Percentiles rank a stretch among this genome's conserved stretches.
Evolutionary conservation across 345 rosid species (phyloP).

Genomic region (Leavenworthia alabamica): DNA sequence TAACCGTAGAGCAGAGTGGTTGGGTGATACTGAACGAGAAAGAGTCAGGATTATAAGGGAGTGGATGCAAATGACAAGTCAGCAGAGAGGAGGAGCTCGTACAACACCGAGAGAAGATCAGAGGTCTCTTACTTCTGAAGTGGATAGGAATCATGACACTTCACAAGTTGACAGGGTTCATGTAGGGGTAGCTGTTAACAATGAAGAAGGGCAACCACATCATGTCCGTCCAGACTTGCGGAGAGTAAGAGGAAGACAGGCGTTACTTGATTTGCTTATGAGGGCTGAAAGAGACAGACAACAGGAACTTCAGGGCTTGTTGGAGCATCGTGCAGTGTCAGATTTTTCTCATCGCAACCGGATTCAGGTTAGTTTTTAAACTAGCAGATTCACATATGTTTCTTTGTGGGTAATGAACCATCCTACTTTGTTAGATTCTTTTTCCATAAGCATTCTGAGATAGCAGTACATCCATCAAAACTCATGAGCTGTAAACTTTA

Average conservation of each 20-base stretch:
- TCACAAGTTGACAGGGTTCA: slow-evolving; percentile 45
- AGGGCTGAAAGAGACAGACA: slow-evolving; percentile 90
- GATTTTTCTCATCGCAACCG: slow-evolving; percentile 98
- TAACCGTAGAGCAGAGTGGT: slow-evolving; percentile 80
- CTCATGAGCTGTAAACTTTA: not conserved
- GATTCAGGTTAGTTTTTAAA: slow-evolving; percentile 62
- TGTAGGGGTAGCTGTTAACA: slow-evolving; percentile 49
- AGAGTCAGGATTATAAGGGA: slow-evolving; percentile 96
- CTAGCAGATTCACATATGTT: not conserved
- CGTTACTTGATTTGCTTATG: slow-evolving; percentile 71
- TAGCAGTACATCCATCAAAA: not conserved
- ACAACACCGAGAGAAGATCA: slow-evolving; percentile 60
- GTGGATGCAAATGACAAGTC: slow-evolving; percentile 96
- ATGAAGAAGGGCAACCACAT: slow-evolving; percentile 73
- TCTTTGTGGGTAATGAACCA: not conserved
- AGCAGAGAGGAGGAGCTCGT: slow-evolving; percentile 65
- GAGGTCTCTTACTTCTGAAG: slow-evolving; percentile 25
- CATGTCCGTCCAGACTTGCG: slow-evolving; percentile 63
- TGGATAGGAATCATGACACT: slow-evolving; percentile 27
- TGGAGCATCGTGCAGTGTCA: slow-evolving; percentile 96
- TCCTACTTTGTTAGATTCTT: not conserved
- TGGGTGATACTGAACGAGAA: slow-evolving; percentile 95
- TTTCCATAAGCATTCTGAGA: not conserved
- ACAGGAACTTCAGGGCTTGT: slow-evolving; percentile 75
- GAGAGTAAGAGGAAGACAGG: slow-evolving; percentile 94